These are phyloP conservation scores for Meyerozyma carpophila DNA, from an alignment of 1,139 yeast species.

Conservation along the genomic window DNA sequence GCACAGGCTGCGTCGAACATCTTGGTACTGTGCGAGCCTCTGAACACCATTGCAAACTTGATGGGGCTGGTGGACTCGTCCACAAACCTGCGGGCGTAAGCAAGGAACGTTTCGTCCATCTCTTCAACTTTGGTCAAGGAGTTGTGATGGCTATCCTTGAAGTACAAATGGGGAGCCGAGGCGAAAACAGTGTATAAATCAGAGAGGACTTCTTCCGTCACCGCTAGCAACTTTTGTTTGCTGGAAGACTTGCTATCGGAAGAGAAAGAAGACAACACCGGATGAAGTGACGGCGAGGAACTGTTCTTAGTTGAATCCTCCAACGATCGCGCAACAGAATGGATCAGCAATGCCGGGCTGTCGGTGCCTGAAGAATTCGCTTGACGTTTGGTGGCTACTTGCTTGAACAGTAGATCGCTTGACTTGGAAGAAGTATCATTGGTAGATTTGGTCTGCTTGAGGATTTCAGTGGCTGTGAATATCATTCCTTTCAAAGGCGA, in stretches of 20 bases:
- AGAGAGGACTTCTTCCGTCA: conserved; percentile 30
- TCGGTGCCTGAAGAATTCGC: not conserved
- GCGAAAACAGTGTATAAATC: conserved; percentile 33
- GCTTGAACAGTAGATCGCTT: not conserved
- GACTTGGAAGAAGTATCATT: not conserved
- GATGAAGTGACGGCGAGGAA: not conserved
- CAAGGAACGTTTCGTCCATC: conserved; percentile 5
- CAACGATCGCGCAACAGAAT: not conserved
- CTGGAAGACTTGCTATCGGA: not conserved
- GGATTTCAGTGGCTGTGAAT: conserved; percentile 25
- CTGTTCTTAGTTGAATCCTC: not conserved
- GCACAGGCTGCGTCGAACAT: conserved; percentile 34
- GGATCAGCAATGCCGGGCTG: not conserved
- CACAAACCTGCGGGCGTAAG: conserved; percentile 17
- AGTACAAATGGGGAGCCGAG: conserved; percentile 31
- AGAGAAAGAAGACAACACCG: not conserved
- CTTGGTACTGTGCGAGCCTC: conserved; percentile 12
- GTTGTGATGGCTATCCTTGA: conserved; percentile 25
- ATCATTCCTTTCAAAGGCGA: conserved; percentile 23
- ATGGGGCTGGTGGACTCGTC: conserved; percentile 27
- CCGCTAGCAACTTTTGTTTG: conserved; percentile 8
- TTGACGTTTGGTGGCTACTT: not conserved
- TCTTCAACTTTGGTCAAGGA: conserved; percentile 12
- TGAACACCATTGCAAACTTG: conserved; percentile 27
- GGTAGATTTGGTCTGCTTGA: conserved; percentile 11